Percentiles rank a stretch among this genome's conserved stretches.
phyloP scores from a whole-genome alignment of 495 filamentous ascomycete genomes.

The Penicillium atrosanguineum region DNA sequence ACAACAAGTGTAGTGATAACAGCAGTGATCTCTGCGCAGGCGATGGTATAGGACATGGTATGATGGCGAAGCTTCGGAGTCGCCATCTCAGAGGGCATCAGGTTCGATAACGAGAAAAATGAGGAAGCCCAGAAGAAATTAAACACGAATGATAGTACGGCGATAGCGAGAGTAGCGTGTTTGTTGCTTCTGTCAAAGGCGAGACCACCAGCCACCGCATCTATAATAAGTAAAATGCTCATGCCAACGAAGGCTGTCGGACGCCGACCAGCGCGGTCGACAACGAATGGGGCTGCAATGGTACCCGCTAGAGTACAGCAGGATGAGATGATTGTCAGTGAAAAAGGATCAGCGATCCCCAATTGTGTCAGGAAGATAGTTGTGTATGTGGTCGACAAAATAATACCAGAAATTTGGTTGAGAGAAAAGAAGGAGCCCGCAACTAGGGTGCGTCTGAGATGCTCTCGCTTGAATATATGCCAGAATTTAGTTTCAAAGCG shows the following conservation, averaged over 20 bases:
- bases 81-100: conserved; percentile 42
- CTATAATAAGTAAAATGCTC: conserved; percentile 27
- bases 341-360: conserved; percentile 29
- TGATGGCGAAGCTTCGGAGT: conserved; percentile 41
- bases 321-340: conserved; percentile 35
- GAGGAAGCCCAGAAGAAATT: conserved; percentile 42
- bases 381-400: conserved; percentile 39
- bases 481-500: conserved; percentile 30
- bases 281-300: conserved; percentile 35
- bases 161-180: conserved; percentile 21
- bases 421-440: conserved; percentile 38
- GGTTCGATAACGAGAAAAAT: conserved; percentile 30
- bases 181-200: conserved; percentile 23
- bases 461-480: conserved; percentile 35
- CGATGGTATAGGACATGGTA: conserved; percentile 42
- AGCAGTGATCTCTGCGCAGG: conserved; percentile 35
- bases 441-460: conserved; percentile 35
- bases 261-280: conserved; percentile 36
- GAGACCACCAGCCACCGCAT: conserved; percentile 28
- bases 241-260: conserved; percentile 37
- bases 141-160: conserved; percentile 33
- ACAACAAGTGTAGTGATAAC: conserved; percentile 38
- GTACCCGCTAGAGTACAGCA: conserved; percentile 40
- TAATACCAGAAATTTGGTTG: conserved; percentile 40
- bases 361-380: conserved; percentile 36